These are phyloP conservation scores for Cardamine occulta DNA, from an alignment of 345 rosid species.

Conservation along the genomic window DNA sequence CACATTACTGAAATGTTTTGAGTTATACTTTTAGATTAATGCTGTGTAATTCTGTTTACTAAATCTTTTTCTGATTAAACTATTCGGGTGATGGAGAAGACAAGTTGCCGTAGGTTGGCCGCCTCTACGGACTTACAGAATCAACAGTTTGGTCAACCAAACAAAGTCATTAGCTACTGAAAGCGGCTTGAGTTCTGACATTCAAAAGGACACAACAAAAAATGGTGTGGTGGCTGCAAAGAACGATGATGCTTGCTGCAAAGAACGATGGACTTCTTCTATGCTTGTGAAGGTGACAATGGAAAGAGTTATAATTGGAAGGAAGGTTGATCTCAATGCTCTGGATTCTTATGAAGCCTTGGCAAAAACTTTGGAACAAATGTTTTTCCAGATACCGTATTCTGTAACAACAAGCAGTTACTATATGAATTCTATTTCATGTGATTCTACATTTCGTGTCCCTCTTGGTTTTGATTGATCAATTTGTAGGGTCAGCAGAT, in stretches of 20 bases:
- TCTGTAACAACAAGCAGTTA: conserved; percentile 35
- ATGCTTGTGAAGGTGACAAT: conserved; percentile 86
- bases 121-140: conserved; percentile 74
- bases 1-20: too few species aligned
- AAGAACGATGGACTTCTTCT: conserved; percentile 48
- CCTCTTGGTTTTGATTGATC: conserved; percentile 2
- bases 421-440: not conserved
- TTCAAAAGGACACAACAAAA: conserved; percentile 44
- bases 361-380: conserved; percentile 65
- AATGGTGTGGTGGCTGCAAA: conserved; percentile 26
- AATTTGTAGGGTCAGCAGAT: conserved; percentile 35
- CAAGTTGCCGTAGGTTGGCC: conserved; percentile 93
- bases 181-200: conserved; percentile 44
- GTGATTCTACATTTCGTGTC: not conserved
- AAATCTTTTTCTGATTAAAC: not conserved
- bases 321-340: conserved; percentile 80
- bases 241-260: conserved; percentile 30
- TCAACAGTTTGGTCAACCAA: conserved; percentile 81
- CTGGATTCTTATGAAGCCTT: conserved; percentile 71
- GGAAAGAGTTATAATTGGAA: conserved; percentile 91
- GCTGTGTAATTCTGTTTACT: not conserved
- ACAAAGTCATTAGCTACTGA: conserved; percentile 58
- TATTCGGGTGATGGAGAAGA: conserved; percentile 49
- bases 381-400: conserved; percentile 60
- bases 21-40: not conserved